A percentile compares a stretch with the other conserved stretches of the same genome.
These are phyloP conservation scores for Psophocarpus tetragonolobus DNA, from an alignment of 306 rosid species.

Conservation along the genomic window DNA sequence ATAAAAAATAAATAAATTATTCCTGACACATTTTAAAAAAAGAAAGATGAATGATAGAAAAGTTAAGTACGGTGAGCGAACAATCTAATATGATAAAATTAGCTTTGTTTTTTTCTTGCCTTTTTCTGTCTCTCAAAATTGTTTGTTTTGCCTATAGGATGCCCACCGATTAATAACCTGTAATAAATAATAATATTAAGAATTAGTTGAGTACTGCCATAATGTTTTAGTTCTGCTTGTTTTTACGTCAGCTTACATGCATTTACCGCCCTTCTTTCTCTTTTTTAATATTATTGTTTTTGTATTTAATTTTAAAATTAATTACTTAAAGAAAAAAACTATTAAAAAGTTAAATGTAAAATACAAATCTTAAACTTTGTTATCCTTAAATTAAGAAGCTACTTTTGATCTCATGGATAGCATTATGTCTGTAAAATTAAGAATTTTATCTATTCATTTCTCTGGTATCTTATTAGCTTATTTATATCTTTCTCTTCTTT, in stretches of 20 bases:
- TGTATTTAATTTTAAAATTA: background rate
- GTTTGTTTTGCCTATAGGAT: too few species aligned
- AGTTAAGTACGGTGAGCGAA: too few species aligned
- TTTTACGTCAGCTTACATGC: too few species aligned
- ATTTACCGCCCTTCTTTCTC: background rate
- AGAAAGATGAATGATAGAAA: too few species aligned
- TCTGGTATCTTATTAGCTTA: background rate
- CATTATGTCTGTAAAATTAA: background rate
- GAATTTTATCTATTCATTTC: background rate
- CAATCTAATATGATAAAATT: too few species aligned
- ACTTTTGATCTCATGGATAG: background rate
- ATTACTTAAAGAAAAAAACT: background rate
- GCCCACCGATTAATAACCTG: too few species aligned
- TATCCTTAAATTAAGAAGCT: background rate
- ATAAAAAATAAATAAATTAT: too few species aligned
- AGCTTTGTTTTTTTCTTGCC: background rate
- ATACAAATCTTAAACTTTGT: background rate
- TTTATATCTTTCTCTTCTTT: background rate
- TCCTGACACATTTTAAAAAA: too few species aligned
- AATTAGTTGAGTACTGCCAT: too few species aligned
- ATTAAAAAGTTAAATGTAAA: background rate
- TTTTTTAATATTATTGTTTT: background rate
- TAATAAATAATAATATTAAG: too few species aligned
- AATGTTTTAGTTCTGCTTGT: too few species aligned
- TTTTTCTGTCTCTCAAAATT: too few species aligned